Percentiles rank a stretch among this genome's conserved stretches.
Conservation (phyloP, 164 flowering plant species). For the Echeveria elegans region DNA sequence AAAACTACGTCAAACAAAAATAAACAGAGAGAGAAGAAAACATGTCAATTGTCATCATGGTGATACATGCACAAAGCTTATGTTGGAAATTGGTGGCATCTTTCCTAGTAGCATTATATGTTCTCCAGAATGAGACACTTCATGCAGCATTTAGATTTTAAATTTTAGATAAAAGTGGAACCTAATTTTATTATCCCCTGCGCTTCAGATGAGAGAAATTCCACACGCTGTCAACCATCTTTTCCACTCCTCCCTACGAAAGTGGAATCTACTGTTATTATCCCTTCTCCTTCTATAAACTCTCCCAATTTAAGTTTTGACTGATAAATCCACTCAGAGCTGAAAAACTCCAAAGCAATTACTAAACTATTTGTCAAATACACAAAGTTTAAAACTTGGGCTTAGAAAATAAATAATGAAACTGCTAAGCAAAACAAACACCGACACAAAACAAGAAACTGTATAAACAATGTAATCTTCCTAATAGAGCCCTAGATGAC, state of each 20-base stretch:
- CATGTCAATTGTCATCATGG: not conserved
- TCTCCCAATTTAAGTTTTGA: constrained; percentile 9
- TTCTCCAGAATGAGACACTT: not conserved
- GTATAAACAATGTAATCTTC: not conserved
- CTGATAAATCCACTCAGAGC: not conserved
- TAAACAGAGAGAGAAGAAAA: too few relatives aligned
- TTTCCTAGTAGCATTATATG: not conserved
- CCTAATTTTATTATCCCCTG: constrained; percentile 27
- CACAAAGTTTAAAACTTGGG: not conserved
- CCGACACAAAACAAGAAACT: too few relatives aligned
- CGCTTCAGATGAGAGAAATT: constrained; percentile 23
- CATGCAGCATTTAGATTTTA: not conserved
- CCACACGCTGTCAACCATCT: constrained; percentile 33
- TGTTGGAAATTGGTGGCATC: too few relatives aligned
- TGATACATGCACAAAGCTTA: not conserved
- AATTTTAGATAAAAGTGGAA: constrained; percentile 13
- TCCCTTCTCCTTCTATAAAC: not conserved
- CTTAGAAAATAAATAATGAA: not conserved
- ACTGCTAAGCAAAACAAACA: not conserved
- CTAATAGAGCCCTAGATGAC: constrained; percentile 34
- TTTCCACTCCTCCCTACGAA: constrained; percentile 49
- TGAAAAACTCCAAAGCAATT: not conserved
- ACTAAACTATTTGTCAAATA: not conserved
- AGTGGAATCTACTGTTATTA: not conserved
- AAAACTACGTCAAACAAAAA: too few relatives aligned